Evolutionary conservation across 306 rosid genomes (phyloP), one percentile per base, ranked within the genome.

Genomic region (Macrotyloma uniflorum): DNA sequence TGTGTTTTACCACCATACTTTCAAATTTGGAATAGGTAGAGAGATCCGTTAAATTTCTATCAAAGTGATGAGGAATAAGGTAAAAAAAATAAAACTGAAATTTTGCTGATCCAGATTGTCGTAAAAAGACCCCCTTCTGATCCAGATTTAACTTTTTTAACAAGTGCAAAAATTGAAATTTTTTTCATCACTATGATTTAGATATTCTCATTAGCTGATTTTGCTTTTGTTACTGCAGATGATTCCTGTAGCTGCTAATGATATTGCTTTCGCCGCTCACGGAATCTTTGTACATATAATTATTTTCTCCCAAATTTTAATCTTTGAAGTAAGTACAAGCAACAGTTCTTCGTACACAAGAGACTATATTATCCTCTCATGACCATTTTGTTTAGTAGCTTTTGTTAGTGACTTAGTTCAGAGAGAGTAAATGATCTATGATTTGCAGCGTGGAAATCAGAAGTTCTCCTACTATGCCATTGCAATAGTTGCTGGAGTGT

Each of bases 211-310:
- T 53, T 53, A 43, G 43, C 20, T 45, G 28, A 8, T 38, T 64
- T 49, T 59, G 30, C 77, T 24, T 40, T 58, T 66, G 63, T 63
- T 55, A 26, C 53, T 84, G 80, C 86, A 93, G 98, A 89, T 90
- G 95, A 91, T 91, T 73, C 97, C 97, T 28, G 97, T 94, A 0
- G 98, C 98, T 28, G 94, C 94, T 11, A 94, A 90, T 46, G 98
- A 94, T 81, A 94, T 94, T 33, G 88, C 88, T 42, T 85, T 81
- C 81, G 78, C 88, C 0, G 61, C 79, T 62, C 81, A 85, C 68
- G 1, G 81, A 15, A 71, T 81, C 62, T 22, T 85, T 43, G 12
- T 77, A 47, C 43, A 43, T 49, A 24, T 35, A 36, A 19, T 85
- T 61, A 14, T 77, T 23, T 3, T 81, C 19, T 59, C 3, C 54